Conservation (phyloP, 345 rosid genomes). For the Raphanus sativus region DNA sequence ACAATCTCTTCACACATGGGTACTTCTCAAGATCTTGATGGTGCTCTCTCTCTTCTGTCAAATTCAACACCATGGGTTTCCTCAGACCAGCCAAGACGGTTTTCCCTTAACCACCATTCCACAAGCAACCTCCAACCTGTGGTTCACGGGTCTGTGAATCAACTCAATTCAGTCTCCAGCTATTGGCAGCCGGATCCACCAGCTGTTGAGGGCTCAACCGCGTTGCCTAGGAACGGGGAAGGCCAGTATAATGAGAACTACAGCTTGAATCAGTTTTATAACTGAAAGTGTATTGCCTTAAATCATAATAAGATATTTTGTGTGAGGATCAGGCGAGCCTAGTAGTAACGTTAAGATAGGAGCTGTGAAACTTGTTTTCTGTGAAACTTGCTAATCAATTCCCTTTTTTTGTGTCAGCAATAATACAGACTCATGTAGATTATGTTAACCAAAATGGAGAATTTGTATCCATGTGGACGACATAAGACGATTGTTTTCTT, state of each 20-base stretch:
- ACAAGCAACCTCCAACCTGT: constrained; percentile 38
- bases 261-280: constrained; percentile 45
- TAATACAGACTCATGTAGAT: no score
- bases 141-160: constrained; percentile 33
- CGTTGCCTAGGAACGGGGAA: constrained; percentile 34
- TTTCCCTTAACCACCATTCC: constrained; percentile 44
- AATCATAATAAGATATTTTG: constrained; percentile 10
- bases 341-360: constrained; percentile 2
- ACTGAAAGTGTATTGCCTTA: constrained; percentile 36
- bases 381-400: constrained; percentile 7
- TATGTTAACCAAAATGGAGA: no score
- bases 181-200: constrained; percentile 47
- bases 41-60: constrained; percentile 99
- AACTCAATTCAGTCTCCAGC: constrained; percentile 38
- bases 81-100: constrained; percentile 49
- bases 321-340: constrained; percentile 1
- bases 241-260: constrained; percentile 47
- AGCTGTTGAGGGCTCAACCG: constrained; percentile 33
- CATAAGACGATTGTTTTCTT: no score
- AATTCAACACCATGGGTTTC: constrained; percentile 56
- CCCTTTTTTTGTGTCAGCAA: not conserved
- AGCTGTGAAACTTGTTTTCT: not conserved
- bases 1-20: constrained; percentile 54
- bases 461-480: no score
- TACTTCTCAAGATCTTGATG: constrained; percentile 61